Conservation (phyloP, 805 yeast species). For the Yarrowia sp. region DNA sequence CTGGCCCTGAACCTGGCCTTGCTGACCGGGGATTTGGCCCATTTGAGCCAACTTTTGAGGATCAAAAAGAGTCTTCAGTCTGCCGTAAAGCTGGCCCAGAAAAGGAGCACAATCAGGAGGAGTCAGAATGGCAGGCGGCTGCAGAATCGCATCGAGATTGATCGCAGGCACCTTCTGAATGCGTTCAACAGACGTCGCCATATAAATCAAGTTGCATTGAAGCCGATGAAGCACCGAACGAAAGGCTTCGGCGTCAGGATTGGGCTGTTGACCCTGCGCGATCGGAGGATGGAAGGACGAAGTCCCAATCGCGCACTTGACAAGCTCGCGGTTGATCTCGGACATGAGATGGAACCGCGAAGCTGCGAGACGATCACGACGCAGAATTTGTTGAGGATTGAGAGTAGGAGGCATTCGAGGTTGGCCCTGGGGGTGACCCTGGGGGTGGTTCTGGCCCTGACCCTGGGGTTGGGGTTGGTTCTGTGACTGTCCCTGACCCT, state of each 20-base stretch:
- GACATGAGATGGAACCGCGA: constrained; percentile 46
- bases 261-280: constrained; percentile 21
- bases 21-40: too few species aligned
- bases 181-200: constrained; percentile 48
- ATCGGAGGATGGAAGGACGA: constrained; percentile 36
- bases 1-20: constrained; percentile 34
- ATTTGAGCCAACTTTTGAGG: too few species aligned
- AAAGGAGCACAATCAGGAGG: constrained; percentile 37
- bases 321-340: constrained; percentile 48
- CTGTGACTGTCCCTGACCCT: not conserved
- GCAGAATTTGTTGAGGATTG: constrained; percentile 12
- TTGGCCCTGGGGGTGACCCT: not conserved
- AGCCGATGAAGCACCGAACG: constrained; percentile 48
- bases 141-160: constrained; percentile 20
- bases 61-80: too few species aligned
- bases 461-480: not conserved
- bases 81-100: constrained; percentile 1
- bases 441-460: constrained; percentile 2
- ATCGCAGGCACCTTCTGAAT: constrained; percentile 7
- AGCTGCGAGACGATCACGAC: constrained; percentile 10
- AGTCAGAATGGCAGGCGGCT: constrained; percentile 19
- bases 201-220: constrained; percentile 50
- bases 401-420: not conserved
- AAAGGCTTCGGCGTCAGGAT: constrained; percentile 40
- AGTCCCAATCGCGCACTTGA: constrained; percentile 43